These are phyloP conservation scores for Coprinellus micaceus DNA, from an alignment of 768 basidiomycete genomes.

Conservation along the genomic window DNA sequence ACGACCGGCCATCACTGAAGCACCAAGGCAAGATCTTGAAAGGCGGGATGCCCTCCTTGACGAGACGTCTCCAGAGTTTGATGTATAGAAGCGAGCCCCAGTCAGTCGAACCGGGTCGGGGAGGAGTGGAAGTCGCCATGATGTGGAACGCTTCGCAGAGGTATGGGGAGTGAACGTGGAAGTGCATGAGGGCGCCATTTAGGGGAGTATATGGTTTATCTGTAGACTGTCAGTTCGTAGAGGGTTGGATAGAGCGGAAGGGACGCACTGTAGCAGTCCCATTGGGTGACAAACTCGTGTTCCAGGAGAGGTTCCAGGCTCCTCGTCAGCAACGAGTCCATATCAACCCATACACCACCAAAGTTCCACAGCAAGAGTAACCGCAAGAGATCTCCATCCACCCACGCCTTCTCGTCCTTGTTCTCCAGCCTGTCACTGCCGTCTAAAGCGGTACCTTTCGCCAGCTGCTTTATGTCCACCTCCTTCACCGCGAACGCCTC, in stretches of 20 bases:
- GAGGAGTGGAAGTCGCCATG: conserved; percentile 73
- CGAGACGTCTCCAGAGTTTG: conserved; percentile 83
- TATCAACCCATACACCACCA: conserved; percentile 96
- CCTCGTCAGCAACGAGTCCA: conserved; percentile 91
- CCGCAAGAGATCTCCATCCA: conserved; percentile 92
- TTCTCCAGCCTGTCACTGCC: conserved; percentile 55
- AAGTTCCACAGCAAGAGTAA: conserved; percentile 83
- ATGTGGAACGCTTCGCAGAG: conserved; percentile 95
- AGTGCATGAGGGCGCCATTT: conserved; percentile 95
- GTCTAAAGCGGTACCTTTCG: conserved; percentile 73
- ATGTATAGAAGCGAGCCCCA: conserved; percentile 93
- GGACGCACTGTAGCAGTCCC: conserved; percentile 92
- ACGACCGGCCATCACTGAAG: conserved; percentile 88
- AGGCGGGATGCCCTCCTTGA: conserved; percentile 68
- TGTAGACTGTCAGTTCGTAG: conserved; percentile 13
- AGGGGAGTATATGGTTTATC: conserved; percentile 54
- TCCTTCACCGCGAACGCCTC: conserved; percentile 66
- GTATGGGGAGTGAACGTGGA: conserved; percentile 87
- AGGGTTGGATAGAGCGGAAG: not conserved
- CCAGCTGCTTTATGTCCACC: conserved; percentile 65
- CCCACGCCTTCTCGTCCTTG: conserved; percentile 82
- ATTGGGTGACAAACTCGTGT: conserved; percentile 96
- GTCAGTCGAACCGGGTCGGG: conserved; percentile 77
- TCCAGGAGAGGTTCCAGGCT: conserved; percentile 84
- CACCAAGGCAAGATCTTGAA: conserved; percentile 95